A percentile compares a stretch with the other conserved stretches of the same genome.
These are phyloP conservation scores for Calophaca sinica DNA, from an alignment of 306 rosid species.

Conservation along the genomic window DNA sequence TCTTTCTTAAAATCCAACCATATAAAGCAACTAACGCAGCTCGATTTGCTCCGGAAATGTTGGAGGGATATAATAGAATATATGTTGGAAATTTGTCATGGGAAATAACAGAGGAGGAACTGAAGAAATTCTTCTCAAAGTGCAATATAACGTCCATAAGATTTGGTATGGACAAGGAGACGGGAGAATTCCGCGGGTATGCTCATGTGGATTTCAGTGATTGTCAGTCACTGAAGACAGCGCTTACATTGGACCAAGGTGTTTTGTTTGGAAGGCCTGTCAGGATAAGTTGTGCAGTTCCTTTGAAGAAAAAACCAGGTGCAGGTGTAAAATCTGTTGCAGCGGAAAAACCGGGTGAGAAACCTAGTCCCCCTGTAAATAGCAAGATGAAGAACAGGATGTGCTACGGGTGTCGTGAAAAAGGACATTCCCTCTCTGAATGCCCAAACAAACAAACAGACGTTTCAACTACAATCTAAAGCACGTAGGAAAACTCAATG, in stretches of 20 bases:
- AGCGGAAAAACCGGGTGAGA: constrained; percentile 17
- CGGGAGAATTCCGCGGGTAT: constrained; percentile 84
- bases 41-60: constrained; percentile 72
- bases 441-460: constrained; percentile 71
- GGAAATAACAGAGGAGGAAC: constrained; percentile 84
- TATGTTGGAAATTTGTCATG: constrained; percentile 89
- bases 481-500: constrained; percentile 5
- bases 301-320: constrained; percentile 60
- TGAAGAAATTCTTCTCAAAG: constrained; percentile 65
- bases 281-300: constrained; percentile 86
- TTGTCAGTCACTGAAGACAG: constrained; percentile 64
- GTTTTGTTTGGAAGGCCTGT: constrained; percentile 70
- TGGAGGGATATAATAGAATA: constrained; percentile 91
- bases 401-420: constrained; percentile 87
- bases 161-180: constrained; percentile 85
- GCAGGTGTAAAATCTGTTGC: constrained; percentile 11
- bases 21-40: constrained; percentile 61
- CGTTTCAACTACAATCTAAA: constrained; percentile 50
- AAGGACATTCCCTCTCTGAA: constrained; percentile 76
- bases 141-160: constrained; percentile 68
- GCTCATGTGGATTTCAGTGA: constrained; percentile 84
- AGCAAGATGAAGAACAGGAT: constrained; percentile 85
- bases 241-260: constrained; percentile 77
- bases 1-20: constrained; percentile 82
- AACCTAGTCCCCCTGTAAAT: constrained; percentile 44